phyloP scores from a whole-genome alignment of 768 basidiomycete species.

The Epithele typhae region DNA sequence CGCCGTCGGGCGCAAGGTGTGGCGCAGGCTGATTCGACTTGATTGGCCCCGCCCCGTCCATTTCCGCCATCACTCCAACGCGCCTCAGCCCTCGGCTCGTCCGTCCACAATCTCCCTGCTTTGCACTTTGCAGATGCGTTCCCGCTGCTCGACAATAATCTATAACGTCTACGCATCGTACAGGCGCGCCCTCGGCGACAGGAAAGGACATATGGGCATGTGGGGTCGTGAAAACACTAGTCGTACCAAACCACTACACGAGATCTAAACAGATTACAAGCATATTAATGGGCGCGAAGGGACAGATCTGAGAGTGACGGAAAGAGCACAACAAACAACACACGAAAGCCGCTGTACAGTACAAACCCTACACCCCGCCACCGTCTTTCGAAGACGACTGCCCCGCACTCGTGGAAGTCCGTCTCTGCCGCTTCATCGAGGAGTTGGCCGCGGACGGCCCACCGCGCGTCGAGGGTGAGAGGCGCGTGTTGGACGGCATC shows the following conservation, averaged over 20 bases:
- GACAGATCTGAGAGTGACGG: constrained; percentile 34
- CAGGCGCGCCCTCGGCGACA: constrained; percentile 15
- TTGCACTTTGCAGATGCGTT: too few relatives aligned
- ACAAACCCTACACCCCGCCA: constrained; percentile 9
- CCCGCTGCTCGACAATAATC: constrained; percentile 20
- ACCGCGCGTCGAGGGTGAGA: constrained; percentile 30
- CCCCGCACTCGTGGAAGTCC: constrained; percentile 61
- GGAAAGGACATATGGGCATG: constrained; percentile 3
- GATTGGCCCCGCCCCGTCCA: not conserved
- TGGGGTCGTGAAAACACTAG: constrained; percentile 5
- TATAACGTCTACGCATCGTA: constrained; percentile 22
- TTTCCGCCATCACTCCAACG: not conserved
- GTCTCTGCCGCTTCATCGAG: constrained; percentile 76
- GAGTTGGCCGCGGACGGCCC: constrained; percentile 22
- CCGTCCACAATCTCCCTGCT: too few relatives aligned
- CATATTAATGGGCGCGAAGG: constrained; percentile 15
- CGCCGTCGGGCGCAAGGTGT: constrained; percentile 5
- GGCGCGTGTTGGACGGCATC: constrained; percentile 42
- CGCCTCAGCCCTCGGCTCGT: not conserved
- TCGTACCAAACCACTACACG: constrained; percentile 15
- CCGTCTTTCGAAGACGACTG: constrained; percentile 28
- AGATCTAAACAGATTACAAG: constrained; percentile 22
- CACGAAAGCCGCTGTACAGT: constrained; percentile 25
- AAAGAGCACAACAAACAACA: not conserved
- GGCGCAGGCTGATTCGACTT: not conserved